These are phyloP conservation scores for Aspergillus piperis DNA, from an alignment of 2,329 filamentous ascomycete genomes.

Conservation along the genomic window DNA sequence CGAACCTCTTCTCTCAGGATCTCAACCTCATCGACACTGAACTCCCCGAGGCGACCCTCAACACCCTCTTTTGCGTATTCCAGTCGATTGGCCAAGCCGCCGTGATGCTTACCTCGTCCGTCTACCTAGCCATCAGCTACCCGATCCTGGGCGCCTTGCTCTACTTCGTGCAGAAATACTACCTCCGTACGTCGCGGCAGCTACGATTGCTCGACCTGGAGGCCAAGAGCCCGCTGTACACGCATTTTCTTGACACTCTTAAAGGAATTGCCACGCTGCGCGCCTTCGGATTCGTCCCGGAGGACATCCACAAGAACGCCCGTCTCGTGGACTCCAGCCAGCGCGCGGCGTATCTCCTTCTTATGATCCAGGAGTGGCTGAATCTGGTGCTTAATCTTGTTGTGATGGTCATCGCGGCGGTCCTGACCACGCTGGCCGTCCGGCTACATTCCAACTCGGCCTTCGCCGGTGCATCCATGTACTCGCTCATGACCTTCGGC, in stretches of 20 bases:
- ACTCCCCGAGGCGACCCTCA: conserved; percentile 23
- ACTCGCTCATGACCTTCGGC: conserved; percentile 15
- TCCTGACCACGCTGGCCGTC: conserved; percentile 41
- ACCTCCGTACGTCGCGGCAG: not conserved
- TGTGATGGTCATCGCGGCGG: conserved; percentile 36
- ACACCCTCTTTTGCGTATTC: conserved; percentile 23
- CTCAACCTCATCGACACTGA: conserved; percentile 49
- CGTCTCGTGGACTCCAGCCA: not conserved
- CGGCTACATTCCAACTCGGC: conserved; percentile 27
- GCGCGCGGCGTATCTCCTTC: not conserved
- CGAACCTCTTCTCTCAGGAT: conserved; percentile 53
- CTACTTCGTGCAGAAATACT: not conserved
- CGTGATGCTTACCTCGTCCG: conserved; percentile 21
- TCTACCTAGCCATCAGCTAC: conserved; percentile 28
- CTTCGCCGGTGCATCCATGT: conserved; percentile 12
- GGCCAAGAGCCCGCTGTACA: conserved; percentile 1
- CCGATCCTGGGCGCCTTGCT: not conserved
- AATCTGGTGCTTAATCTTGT: not conserved
- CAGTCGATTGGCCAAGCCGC: conserved; percentile 25
- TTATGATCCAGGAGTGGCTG: conserved; percentile 3
- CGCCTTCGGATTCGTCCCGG: not conserved
- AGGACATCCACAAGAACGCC: conserved; percentile 24
- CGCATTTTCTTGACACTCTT: not conserved
- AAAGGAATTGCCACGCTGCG: not conserved
- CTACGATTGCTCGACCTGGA: not conserved